Base-by-base conservation (phyloP, 148 eudicot genomes). In the Pharnaceum exiguum region DNA sequence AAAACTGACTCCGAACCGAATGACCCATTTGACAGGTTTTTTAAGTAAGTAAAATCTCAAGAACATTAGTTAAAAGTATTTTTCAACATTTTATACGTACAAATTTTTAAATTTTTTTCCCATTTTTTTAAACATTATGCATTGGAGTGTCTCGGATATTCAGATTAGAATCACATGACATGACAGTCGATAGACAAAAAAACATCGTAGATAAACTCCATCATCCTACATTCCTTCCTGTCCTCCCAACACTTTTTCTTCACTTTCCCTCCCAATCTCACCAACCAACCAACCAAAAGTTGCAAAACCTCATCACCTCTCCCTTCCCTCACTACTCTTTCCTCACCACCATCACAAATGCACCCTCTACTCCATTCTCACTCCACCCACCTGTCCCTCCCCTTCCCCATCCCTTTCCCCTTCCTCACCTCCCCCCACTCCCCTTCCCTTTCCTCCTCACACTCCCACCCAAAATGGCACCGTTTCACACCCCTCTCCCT, bases 381-480 rank as follows among this genome's bases (percentile, higher is more conserved):
- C 67, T 42, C 26, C 30, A 3, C 31, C 22, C 8, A 4, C 22
- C n/a, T 17, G 8, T 1, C 6, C 6, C 18, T 17, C 16, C 6
- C 9, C 5, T 17, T n/a, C n/a, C n/a, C n/a, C n/a, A n/a, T n/a
- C n/a, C n/a, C n/a, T n/a, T n/a, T n/a, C n/a, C n/a, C n/a, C n/a
- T n/a, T n/a, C n/a, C n/a, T n/a, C n/a, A n/a, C 40, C 23, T 46
- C 65, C 36, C 46, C 48, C 31, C n/a, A 2, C 10, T 49, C 24
- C 25, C 65, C 13, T 29, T 46, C 62, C 31, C 44, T 59, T 25
- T 11, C 45, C 25, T 60, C 60, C n/a, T 33, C 62, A 38, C 55
- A 31, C 24, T 38, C 31, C 52, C 19, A 40, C 40, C 31, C 55
- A n/a, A n/a, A n/a, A n/a, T n/a, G n/a, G n/a, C n/a, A n/a, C n/a